Evolutionary conservation across 805 yeast species (phyloP), one percentile per base, ranked within the genome.

Genomic region (Brettanomyces bruxellensis): DNA sequence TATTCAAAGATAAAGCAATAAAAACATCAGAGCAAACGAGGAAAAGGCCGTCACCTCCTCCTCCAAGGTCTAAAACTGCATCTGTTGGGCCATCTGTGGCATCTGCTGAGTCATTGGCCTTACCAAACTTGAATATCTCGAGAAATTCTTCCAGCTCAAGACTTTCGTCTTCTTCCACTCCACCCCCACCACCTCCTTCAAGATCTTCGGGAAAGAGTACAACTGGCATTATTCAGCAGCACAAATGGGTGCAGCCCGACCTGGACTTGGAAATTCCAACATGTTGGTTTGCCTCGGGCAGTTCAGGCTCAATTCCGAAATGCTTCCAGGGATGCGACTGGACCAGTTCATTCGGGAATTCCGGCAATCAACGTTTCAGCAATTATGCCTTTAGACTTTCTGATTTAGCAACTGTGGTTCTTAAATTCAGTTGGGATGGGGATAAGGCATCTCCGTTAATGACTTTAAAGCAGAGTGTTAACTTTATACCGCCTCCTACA

Each of bases 241-340:
- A 47, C 9, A 44, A 43, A 8, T 59, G 66, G 67, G 52, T 47
- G 34, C 55, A 55, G 6, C 75, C 77, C 0, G 55, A 57, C 0
- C 40, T 74, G 2, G 70, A 77, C 51, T 52, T 76, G 34, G 73
- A 76, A 41, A 57, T 76, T 3, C 45, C 56, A 0, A 54, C 70
- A 0, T 72, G 73, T 1, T 78, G 82, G 82, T 77, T 66, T 57
- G 64, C 71, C 1, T 55, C 62, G 12, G 54, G 58, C 7, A 50
- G 58, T 4, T 51, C 45, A 3, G 44, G 47, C 1, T 50, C 45
- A 22, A 46, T 73, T n/a, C 81, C 81, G 1, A 43, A 49, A 9
- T 59, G 59, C 40, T 57, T 77, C 3, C 43, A 55, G 23, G 72
- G 72, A 0, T 56, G 67, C 34, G 67, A 66, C 47, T 69, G 53